Evolutionary conservation across 2,329 filamentous ascomycete species (phyloP).

Genomic region (Alternaria tenuissima): DNA sequence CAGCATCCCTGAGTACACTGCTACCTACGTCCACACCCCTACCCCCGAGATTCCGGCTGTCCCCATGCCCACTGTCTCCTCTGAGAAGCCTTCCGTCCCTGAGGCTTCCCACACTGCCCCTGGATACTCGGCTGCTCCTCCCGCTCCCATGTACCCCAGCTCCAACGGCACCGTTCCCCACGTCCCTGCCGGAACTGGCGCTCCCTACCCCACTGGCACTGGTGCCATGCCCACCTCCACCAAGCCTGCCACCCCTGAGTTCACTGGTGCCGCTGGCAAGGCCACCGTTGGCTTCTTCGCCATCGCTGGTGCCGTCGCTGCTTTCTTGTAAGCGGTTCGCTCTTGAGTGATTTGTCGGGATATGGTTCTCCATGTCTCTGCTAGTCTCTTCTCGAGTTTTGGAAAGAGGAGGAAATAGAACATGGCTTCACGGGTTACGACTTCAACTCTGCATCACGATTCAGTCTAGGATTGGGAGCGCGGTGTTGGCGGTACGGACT

Average conservation of each 20-base stretch:
- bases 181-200: constrained; percentile 29
- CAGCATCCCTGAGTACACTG: constrained; percentile 33
- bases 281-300: constrained; percentile 62
- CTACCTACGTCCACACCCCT: constrained; percentile 30
- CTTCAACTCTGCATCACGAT: constrained; percentile 44
- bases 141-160: constrained; percentile 23
- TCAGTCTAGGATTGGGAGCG: constrained; percentile 46
- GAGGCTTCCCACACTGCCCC: neutral
- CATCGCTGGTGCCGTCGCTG: constrained; percentile 59
- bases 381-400: constrained; percentile 19
- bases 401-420: constrained; percentile 25
- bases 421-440: constrained; percentile 44
- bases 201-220: constrained; percentile 29
- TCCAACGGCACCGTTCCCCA: constrained; percentile 22
- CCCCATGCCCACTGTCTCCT: neutral
- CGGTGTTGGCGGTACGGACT: constrained; percentile 38
- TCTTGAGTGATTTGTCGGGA: constrained; percentile 24
- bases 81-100: neutral
- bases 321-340: constrained; percentile 49
- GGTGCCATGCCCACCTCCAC: constrained; percentile 39
- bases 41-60: constrained; percentile 6
- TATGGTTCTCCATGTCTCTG: constrained; percentile 10
- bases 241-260: constrained; percentile 43
- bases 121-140: constrained; percentile 21
- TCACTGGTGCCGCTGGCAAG: constrained; percentile 63